A percentile compares a stretch with the other conserved stretches of the same genome.
Evolutionary conservation across 2,329 filamentous ascomycete species (phyloP).

Genomic region (Thielaviopsis euricoi): DNA sequence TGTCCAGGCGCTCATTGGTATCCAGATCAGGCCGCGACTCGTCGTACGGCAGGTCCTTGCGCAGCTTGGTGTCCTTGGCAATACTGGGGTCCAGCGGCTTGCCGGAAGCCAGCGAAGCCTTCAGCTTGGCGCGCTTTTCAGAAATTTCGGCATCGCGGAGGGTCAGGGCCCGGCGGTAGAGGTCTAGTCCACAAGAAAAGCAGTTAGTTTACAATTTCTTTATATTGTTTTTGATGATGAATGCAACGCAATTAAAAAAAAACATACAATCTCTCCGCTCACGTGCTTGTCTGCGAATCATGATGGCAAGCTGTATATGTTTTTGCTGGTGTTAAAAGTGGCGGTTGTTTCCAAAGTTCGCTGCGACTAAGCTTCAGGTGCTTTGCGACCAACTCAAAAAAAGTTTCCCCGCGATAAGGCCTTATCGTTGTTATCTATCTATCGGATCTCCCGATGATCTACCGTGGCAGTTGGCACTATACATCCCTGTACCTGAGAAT

Average conservation of each 20-base stretch:
- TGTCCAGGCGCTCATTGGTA: constrained; percentile 50
- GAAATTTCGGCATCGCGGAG: constrained; percentile 84
- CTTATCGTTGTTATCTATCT: neutral
- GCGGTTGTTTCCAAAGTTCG: neutral
- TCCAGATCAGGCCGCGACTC: constrained; percentile 58
- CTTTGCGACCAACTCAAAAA: constrained; percentile 5
- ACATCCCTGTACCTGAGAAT: too few relatives aligned
- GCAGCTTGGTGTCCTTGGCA: constrained; percentile 68
- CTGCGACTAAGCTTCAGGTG: neutral
- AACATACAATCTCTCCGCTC: constrained; percentile 24
- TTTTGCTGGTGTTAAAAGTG: neutral
- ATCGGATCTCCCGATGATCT: neutral
- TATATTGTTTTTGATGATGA: neutral
- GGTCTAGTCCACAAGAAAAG: constrained; percentile 26
- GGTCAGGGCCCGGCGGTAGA: constrained; percentile 77
- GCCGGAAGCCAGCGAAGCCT: constrained; percentile 72
- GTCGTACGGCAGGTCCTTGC: constrained; percentile 86
- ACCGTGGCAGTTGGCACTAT: neutral
- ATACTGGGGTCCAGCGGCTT: constrained; percentile 70
- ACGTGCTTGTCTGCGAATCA: constrained; percentile 23
- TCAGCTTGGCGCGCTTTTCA: constrained; percentile 76
- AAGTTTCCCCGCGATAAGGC: constrained; percentile 11
- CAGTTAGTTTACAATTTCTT: neutral
- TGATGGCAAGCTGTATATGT: constrained; percentile 7
- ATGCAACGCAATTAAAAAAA: neutral